Conservation (phyloP, 805 yeast species). For the Zygoascus flipseniorum region DNA sequence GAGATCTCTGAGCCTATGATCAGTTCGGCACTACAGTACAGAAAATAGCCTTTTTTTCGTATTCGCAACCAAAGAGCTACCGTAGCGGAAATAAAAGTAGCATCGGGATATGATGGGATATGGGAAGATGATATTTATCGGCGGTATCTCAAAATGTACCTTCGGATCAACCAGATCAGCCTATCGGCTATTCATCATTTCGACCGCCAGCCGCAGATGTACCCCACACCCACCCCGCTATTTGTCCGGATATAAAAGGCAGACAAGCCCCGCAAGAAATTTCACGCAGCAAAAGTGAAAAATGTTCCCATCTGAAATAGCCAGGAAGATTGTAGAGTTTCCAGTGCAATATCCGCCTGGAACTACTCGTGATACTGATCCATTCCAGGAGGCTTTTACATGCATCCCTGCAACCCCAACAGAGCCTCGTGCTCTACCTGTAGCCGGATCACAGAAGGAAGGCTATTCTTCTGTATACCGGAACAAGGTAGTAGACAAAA, state of each 20-base stretch:
- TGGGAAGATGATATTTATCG: too few relatives aligned
- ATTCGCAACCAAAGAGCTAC: too few relatives aligned
- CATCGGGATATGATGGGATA: too few relatives aligned
- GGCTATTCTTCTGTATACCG: constrained; percentile 50
- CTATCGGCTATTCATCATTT: too few relatives aligned
- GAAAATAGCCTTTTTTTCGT: too few relatives aligned
- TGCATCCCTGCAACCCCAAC: background rate
- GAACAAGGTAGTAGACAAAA: constrained; percentile 30
- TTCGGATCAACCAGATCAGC: too few relatives aligned
- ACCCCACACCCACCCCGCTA: background rate
- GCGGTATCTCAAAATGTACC: too few relatives aligned
- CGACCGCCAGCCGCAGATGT: background rate
- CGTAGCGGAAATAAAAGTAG: too few relatives aligned
- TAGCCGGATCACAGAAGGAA: constrained; percentile 33
- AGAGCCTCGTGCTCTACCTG: background rate
- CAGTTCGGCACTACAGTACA: too few relatives aligned
- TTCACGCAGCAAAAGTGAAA: too few relatives aligned
- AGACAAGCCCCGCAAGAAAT: too few relatives aligned
- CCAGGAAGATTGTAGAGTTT: background rate
- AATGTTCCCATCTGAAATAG: background rate
- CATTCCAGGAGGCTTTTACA: background rate
- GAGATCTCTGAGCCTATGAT: too few relatives aligned
- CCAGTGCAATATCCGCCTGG: background rate
- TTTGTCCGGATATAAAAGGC: background rate
- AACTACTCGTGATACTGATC: background rate